Evolutionary conservation across 2,329 filamentous ascomycete genomes (phyloP).

Genomic region (Calonectria pseudoreteaudii): DNA sequence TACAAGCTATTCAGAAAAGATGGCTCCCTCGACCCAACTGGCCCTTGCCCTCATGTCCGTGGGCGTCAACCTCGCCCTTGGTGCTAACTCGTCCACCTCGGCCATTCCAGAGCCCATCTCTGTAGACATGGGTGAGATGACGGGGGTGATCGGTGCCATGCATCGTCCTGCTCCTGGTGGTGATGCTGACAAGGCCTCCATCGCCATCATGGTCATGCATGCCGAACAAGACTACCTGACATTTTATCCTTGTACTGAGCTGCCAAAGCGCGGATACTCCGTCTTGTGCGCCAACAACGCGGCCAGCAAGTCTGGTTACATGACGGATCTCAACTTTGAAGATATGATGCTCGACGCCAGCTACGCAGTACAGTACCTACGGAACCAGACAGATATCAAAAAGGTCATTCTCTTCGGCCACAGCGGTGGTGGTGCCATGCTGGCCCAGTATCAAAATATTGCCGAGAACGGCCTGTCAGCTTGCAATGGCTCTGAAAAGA

Average conservation of each 20-base stretch:
- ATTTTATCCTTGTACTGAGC: constrained; percentile 6
- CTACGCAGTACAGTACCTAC: not conserved
- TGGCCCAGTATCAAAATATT: constrained; percentile 7
- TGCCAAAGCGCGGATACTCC: not conserved
- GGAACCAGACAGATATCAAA: constrained; percentile 1
- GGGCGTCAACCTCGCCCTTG: not conserved
- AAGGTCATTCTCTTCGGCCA: constrained; percentile 6
- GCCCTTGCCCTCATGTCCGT: not conserved
- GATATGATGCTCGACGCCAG: constrained; percentile 9
- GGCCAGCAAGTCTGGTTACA: constrained; percentile 9
- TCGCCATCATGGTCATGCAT: constrained; percentile 7
- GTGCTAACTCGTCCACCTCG: not conserved
- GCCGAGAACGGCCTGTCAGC: constrained; percentile 11
- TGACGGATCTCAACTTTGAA: constrained; percentile 11
- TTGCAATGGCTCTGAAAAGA: constrained; percentile 3
- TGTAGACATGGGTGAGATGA: not conserved
- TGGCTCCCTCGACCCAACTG: not conserved
- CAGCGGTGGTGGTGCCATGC: constrained; percentile 5
- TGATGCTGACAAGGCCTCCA: constrained; percentile 2
- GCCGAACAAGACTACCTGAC: constrained; percentile 2
- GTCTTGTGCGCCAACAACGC: constrained; percentile 6
- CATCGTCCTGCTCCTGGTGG: not conserved
- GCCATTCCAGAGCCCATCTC: not conserved
- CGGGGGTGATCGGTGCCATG: not conserved
- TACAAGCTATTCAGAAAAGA: not conserved